These are phyloP conservation scores for Helicostylum pulchrum DNA, from an alignment of 192 early-diverging fungal species.

Conservation along the genomic window DNA sequence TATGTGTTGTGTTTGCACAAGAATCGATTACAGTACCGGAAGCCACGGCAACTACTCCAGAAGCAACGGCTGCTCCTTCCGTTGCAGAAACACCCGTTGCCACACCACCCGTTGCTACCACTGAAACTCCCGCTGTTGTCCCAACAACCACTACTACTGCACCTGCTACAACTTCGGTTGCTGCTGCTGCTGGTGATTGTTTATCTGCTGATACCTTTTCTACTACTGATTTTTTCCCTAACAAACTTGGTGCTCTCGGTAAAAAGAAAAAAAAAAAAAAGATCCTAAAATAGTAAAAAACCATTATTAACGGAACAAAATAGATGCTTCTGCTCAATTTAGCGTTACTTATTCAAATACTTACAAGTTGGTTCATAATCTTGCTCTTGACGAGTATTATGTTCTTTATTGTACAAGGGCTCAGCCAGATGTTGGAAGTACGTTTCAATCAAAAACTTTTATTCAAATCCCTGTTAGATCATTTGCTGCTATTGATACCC, in stretches of 20 bases:
- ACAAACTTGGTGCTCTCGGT: conserved; percentile 12
- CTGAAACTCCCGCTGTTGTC: conserved; percentile 1
- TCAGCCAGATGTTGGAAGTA: conserved; percentile 13
- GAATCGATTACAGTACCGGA: too few species aligned
- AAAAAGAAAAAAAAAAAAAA: neutral
- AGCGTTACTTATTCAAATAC: conserved; percentile 26
- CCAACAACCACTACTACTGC: conserved; percentile 11
- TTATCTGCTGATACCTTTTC: conserved; percentile 5
- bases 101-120: conserved; percentile 9
- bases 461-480: conserved; percentile 39
- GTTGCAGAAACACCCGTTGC: neutral
- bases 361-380: conserved; percentile 37
- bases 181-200: conserved; percentile 5
- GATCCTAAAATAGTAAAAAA: neutral
- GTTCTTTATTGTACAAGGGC: conserved; percentile 37
- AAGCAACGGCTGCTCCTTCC: neutral
- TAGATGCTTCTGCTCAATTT: conserved; percentile 34
- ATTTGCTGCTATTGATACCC: conserved; percentile 32
- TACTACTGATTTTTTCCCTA: conserved; percentile 14
- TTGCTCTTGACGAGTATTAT: conserved; percentile 30
- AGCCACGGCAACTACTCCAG: neutral
- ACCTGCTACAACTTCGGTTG: conserved; percentile 8
- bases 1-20: conserved; percentile 6
- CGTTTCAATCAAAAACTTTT: conserved; percentile 11
- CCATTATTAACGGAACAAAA: neutral